Evolutionary conservation across 1,284 basidiomycete genomes (phyloP).

Genomic region (Vanrija sp.): DNA sequence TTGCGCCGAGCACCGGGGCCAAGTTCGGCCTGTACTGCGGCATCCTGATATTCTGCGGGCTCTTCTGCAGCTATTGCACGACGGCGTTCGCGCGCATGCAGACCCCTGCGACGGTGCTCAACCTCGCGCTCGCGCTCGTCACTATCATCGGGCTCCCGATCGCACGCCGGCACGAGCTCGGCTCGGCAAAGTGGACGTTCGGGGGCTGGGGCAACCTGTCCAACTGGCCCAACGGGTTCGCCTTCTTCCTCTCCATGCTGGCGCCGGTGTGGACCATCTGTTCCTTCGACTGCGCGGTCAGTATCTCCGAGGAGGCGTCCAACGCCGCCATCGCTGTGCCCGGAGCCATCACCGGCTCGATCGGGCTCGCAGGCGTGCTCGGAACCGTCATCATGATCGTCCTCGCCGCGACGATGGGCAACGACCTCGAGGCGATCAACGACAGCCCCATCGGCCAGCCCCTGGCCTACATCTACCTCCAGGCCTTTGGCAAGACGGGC

Average conservation of each 20-base stretch:
- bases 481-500: slow-evolving; percentile 45
- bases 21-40: slow-evolving; percentile 43
- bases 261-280: slow-evolving; percentile 73
- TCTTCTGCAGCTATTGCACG: slow-evolving; percentile 65
- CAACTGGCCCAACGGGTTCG: slow-evolving; percentile 66
- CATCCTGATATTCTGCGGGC: slow-evolving; percentile 39
- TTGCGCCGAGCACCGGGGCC: slow-evolving; percentile 32
- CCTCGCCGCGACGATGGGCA: slow-evolving; percentile 52
- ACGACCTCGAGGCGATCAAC: slow-evolving; percentile 58
- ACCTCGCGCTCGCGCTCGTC: slow-evolving; percentile 64
- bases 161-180: slow-evolving; percentile 63
- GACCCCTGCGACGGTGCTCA: slow-evolving; percentile 64
- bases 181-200: slow-evolving; percentile 59
- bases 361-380: slow-evolving; percentile 59
- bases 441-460: slow-evolving; percentile 65
- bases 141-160: slow-evolving; percentile 72
- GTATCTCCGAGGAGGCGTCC: slow-evolving; percentile 67
- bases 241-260: slow-evolving; percentile 70
- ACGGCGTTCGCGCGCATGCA: slow-evolving; percentile 65
- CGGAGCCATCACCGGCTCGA: slow-evolving; percentile 61
- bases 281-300: slow-evolving; percentile 60
- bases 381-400: slow-evolving; percentile 50
- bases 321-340: slow-evolving; percentile 71
- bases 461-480: slow-evolving; percentile 43
- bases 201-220: slow-evolving; percentile 51